These are phyloP conservation scores for Alternaria consortialis DNA, from an alignment of 2,329 filamentous ascomycete genomes.

Conservation along the genomic window DNA sequence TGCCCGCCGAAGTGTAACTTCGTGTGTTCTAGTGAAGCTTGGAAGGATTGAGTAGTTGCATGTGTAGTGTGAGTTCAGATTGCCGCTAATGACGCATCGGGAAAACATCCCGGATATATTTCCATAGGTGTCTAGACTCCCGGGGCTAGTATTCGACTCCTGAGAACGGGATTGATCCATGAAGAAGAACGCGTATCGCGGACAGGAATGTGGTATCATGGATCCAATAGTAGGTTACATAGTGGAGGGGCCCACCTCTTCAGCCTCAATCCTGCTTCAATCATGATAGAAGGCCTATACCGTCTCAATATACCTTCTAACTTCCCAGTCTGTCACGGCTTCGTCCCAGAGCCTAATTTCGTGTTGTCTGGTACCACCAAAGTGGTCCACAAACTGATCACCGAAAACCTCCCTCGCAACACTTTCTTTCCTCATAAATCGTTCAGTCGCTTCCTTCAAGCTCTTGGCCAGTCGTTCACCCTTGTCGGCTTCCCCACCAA, in stretches of 20 bases:
- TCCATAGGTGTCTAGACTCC: not conserved
- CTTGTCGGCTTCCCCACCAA: slow-evolving; percentile 74
- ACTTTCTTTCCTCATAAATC: slow-evolving; percentile 80
- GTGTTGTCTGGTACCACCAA: slow-evolving; percentile 88
- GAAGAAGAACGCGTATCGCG: not conserved
- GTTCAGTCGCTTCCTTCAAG: slow-evolving; percentile 81
- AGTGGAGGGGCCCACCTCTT: not conserved
- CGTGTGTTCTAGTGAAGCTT: slow-evolving; percentile 5
- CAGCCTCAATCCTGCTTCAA: no score
- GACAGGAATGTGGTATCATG: not conserved
- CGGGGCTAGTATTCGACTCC: not conserved
- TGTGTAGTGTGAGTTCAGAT: not conserved
- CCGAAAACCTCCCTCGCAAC: slow-evolving; percentile 94
- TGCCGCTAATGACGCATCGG: not conserved
- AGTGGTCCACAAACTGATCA: slow-evolving; percentile 95
- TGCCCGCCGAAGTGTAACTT: not conserved
- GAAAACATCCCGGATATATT: not conserved
- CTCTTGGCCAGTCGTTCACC: slow-evolving; percentile 84
- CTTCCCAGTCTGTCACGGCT: slow-evolving; percentile 94
- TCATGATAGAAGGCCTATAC: slow-evolving; percentile 24
- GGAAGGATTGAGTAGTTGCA: slow-evolving; percentile 1
- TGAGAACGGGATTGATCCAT: not conserved
- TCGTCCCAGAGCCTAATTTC: slow-evolving; percentile 93
- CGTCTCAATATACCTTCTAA: slow-evolving; percentile 53
- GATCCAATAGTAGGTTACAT: not conserved